phyloP scores from a whole-genome alignment of 2,329 filamentous ascomycete genomes.

The Ceratocystis eucalypticola region DNA sequence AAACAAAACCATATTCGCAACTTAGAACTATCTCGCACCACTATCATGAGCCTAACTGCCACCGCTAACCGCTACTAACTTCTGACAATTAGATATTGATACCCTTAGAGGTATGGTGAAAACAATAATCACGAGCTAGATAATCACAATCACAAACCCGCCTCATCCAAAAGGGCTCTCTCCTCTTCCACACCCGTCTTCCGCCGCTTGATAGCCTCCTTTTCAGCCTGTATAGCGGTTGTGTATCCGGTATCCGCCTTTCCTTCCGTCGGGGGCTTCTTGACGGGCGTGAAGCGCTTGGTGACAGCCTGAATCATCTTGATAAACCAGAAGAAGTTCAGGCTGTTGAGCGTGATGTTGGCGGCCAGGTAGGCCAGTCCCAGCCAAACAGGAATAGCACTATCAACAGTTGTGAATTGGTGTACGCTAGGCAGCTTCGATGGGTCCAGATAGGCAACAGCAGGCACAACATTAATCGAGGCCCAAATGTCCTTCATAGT shows the following conservation, averaged over 20 bases:
- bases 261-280: background rate
- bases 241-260: conserved; percentile 7
- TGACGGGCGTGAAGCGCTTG: conserved; percentile 49
- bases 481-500: conserved; percentile 58
- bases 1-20: background rate
- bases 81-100: background rate
- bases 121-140: background rate
- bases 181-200: conserved; percentile 14
- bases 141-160: conserved; percentile 7
- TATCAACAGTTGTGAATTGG: conserved; percentile 35
- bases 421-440: conserved; percentile 28
- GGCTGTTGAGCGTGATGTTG: conserved; percentile 57
- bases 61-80: background rate
- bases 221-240: conserved; percentile 14
- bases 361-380: conserved; percentile 51
- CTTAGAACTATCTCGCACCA: background rate
- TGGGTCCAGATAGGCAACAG: conserved; percentile 23
- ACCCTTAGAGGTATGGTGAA: background rate
- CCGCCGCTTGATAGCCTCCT: conserved; percentile 13
- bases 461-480: conserved; percentile 17
- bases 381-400: conserved; percentile 55
- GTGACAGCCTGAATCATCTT: conserved; percentile 74
- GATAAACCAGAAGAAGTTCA: conserved; percentile 77
- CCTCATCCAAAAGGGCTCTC: conserved; percentile 11
- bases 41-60: background rate